Evolutionary conservation across 441 rosid species (phyloP).

Genomic region (Rhodomyrtus psidioides): DNA sequence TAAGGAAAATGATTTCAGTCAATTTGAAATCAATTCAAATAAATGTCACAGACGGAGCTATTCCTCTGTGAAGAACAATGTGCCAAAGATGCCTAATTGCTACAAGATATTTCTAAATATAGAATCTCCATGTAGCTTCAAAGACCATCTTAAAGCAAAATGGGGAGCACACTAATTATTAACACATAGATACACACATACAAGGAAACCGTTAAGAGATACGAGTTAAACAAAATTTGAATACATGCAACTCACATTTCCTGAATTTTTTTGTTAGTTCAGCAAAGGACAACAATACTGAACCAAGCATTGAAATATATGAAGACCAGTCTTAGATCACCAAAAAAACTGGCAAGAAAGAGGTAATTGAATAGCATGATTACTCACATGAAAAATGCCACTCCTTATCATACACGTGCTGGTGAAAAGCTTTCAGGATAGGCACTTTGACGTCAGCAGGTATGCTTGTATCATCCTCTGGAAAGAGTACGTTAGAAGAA

Average conservation of each 20-base stretch:
- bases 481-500: background rate
- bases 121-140: background rate
- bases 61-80: background rate
- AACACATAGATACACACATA: background rate
- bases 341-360: background rate
- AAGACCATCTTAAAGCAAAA: background rate
- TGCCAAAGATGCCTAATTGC: background rate
- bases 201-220: background rate
- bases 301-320: background rate
- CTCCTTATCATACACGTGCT: background rate
- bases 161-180: background rate
- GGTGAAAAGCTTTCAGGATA: slow-evolving; percentile 8
- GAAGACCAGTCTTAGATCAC: background rate
- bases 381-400: slow-evolving; percentile 11
- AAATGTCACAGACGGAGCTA: background rate
- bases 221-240: background rate
- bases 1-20: background rate
- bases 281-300: background rate
- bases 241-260: background rate
- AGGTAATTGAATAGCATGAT: background rate
- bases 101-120: background rate
- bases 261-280: background rate
- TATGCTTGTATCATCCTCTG: slow-evolving; percentile 10
- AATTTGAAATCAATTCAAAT: background rate
- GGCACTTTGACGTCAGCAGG: slow-evolving; percentile 4